Evolutionary conservation across 148 eudicot genomes (phyloP).

Genomic region (Diospyros lotus): DNA sequence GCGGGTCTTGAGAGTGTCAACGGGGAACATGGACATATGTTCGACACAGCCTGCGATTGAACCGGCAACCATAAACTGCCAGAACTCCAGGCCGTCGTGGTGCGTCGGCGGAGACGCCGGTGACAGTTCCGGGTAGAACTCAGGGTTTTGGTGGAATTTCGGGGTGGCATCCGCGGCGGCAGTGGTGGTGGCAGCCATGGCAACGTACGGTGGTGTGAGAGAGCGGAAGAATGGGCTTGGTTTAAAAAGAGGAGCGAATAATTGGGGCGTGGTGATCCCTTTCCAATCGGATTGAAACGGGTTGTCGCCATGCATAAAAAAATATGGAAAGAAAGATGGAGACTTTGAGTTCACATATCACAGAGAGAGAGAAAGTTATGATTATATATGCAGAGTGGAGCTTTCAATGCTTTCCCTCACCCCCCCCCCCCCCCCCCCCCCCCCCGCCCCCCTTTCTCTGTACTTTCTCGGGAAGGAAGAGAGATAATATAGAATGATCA

Average conservation of each 20-base stretch:
- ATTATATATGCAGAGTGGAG: neutral
- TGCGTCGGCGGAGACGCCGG: neutral
- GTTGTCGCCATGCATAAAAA: conserved; percentile 14
- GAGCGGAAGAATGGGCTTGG: neutral
- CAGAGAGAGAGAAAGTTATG: neutral
- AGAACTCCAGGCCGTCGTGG: conserved; percentile 46
- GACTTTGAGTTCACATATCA: neutral
- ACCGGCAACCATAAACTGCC: conserved; percentile 51
- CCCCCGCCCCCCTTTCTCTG: neutral
- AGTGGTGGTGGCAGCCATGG: conserved; percentile 12
- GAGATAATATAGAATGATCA: too few species aligned
- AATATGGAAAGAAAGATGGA: neutral
- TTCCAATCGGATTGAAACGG: conserved; percentile 13
- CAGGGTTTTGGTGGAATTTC: conserved; percentile 13
- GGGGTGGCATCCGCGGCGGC: conserved; percentile 7
- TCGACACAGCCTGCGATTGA: conserved; percentile 48
- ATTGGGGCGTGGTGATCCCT: conserved; percentile 9
- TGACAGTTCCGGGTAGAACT: conserved; percentile 14
- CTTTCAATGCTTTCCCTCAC: neutral
- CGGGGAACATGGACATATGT: conserved; percentile 54
- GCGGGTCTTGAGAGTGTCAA: conserved; percentile 50
- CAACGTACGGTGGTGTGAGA: neutral
- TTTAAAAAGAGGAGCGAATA: conserved; percentile 11
- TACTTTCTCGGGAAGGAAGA: too few species aligned
- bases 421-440: neutral